Evolutionary conservation across 23 red algal genomes (phyloP).

Genomic region (Gracilariopsis chorda): DNA sequence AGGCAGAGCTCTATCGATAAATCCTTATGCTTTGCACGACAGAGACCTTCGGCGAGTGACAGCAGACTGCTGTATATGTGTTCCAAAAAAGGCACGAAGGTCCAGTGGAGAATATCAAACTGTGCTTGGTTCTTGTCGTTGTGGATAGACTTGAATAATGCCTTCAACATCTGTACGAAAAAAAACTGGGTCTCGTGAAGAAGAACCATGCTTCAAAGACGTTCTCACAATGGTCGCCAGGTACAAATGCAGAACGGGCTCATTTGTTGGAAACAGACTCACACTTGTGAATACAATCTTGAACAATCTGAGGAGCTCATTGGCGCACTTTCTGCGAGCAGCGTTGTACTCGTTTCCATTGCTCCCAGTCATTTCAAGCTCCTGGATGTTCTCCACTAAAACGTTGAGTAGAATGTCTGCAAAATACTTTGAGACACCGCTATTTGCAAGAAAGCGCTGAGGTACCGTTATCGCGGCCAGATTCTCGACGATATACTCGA

Average conservation of each 20-base stretch:
- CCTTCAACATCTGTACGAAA: conserved; percentile 85
- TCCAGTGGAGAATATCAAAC: conserved; percentile 86
- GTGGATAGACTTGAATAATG: conserved; percentile 90
- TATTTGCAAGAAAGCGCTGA: conserved; percentile 92
- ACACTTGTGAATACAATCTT: conserved; percentile 94
- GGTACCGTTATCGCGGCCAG: conserved; percentile 78
- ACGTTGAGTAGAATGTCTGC: conserved; percentile 93
- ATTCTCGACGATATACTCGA: conserved; percentile 79
- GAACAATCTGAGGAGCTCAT: conserved; percentile 78
- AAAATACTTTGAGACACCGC: conserved; percentile 89
- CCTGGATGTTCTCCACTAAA: conserved; percentile 70
- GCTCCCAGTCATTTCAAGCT: conserved; percentile 2
- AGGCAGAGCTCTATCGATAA: conserved; percentile 92
- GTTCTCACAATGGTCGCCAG: conserved; percentile 77
- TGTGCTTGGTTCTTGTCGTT: conserved; percentile 60
- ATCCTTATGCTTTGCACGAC: conserved; percentile 43
- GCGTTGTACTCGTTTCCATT: background rate
- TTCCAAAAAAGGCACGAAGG: conserved; percentile 81
- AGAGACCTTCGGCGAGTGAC: conserved; percentile 53
- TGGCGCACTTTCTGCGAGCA: conserved; percentile 10
- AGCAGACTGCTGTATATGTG: conserved; percentile 55
- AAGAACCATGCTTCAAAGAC: conserved; percentile 64
- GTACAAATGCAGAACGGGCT: conserved; percentile 81
- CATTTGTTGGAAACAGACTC: conserved; percentile 86
- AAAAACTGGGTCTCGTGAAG: conserved; percentile 45